Percentiles rank a stretch among this genome's conserved stretches.
Evolutionary conservation across 495 filamentous ascomycete species (phyloP).

Genomic region (Aspergillus bridgeri): DNA sequence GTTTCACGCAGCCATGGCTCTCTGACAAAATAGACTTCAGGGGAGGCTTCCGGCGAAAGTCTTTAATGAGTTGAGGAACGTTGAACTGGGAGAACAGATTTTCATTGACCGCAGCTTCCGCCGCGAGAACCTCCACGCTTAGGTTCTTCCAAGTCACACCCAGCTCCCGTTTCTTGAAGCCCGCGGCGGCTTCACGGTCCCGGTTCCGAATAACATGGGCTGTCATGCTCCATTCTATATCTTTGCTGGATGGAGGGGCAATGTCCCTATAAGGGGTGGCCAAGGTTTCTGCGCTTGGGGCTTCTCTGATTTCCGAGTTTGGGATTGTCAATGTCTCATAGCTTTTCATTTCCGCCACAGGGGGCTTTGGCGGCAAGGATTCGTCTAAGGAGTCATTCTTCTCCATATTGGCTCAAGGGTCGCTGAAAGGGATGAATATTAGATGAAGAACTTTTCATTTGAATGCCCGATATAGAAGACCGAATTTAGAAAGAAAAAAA

Average conservation of each 20-base stretch:
- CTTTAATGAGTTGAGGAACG: slow-evolving; percentile 7
- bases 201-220: slow-evolving; percentile 6
- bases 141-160: slow-evolving; percentile 22
- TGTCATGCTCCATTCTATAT: slow-evolving; percentile 14
- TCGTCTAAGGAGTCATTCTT: slow-evolving; percentile 3
- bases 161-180: slow-evolving; percentile 18
- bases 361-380: background rate
- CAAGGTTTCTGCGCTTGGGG: slow-evolving; percentile 12
- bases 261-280: slow-evolving; percentile 2
- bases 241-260: background rate
- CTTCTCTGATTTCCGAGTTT: slow-evolving; percentile 3
- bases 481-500: background rate
- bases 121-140: slow-evolving; percentile 17
- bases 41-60: slow-evolving; percentile 11
- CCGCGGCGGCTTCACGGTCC: slow-evolving; percentile 13
- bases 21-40: slow-evolving; percentile 14
- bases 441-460: background rate
- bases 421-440: background rate
- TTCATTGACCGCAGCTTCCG: slow-evolving; percentile 20
- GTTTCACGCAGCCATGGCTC: slow-evolving; percentile 39
- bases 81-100: slow-evolving; percentile 21
- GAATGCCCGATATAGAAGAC: background rate
- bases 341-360: slow-evolving; percentile 6
- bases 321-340: slow-evolving; percentile 8
- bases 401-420: background rate